These are phyloP conservation scores for Tylopilus vinaceipallidus DNA, from an alignment of 768 basidiomycete species.

Conservation along the genomic window DNA sequence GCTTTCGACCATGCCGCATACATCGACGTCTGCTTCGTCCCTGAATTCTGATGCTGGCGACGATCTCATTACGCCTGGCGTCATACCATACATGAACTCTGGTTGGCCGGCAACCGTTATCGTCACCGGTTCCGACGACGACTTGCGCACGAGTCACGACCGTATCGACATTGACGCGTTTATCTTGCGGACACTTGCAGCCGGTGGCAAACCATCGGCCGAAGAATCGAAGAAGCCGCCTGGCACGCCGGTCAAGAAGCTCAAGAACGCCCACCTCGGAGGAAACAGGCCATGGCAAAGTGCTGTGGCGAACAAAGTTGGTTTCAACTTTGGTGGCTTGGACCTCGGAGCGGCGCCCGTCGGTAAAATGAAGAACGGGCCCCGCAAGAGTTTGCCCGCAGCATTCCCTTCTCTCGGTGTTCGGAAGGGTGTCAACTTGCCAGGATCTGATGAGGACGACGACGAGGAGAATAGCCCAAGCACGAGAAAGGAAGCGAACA, in stretches of 20 bases:
- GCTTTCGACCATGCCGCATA: slow-evolving; percentile 45
- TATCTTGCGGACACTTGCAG: slow-evolving; percentile 65
- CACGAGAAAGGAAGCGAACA: slow-evolving; percentile 44
- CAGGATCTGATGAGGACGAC: slow-evolving; percentile 59
- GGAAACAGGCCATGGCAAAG: slow-evolving; percentile 77
- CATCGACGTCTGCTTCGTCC: slow-evolving; percentile 64
- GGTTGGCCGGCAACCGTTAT: slow-evolving; percentile 59
- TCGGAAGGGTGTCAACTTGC: slow-evolving; percentile 28
- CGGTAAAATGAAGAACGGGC: slow-evolving; percentile 46
- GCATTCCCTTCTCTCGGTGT: slow-evolving; percentile 52
- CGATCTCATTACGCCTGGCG: slow-evolving; percentile 68
- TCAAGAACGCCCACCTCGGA: slow-evolving; percentile 56
- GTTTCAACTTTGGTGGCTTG: slow-evolving; percentile 44
- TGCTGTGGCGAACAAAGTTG: slow-evolving; percentile 67
- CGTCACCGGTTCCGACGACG: slow-evolving; percentile 42
- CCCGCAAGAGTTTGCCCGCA: slow-evolving; percentile 73
- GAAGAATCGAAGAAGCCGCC: slow-evolving; percentile 59
- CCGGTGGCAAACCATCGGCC: slow-evolving; percentile 49
- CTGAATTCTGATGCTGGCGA: slow-evolving; percentile 56
- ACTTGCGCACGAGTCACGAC: slow-evolving; percentile 21
- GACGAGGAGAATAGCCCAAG: slow-evolving; percentile 67
- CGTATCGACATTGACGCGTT: slow-evolving; percentile 62
- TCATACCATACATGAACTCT: slow-evolving; percentile 50
- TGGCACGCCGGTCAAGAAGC: slow-evolving; percentile 79
- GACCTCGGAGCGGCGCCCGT: slow-evolving; percentile 37